Percentiles rank a stretch among this genome's conserved stretches.
Conservation (phyloP, 2,329 filamentous ascomycete species). For the Graphiopsis chlorocephala region DNA sequence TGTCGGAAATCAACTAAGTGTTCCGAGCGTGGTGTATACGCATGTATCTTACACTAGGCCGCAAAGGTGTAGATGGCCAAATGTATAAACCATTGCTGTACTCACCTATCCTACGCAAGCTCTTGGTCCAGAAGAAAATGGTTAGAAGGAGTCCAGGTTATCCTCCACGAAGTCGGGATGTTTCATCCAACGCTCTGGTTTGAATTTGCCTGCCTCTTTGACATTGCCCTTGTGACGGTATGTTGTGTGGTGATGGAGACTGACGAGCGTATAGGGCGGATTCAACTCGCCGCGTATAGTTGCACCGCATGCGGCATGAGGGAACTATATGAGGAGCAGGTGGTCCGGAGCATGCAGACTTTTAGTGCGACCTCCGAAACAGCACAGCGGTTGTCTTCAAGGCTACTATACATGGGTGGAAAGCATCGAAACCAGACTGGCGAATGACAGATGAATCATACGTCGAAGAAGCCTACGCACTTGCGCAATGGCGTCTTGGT, state of each 20-base stretch:
- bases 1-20: not conserved
- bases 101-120: not conserved
- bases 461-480: not conserved
- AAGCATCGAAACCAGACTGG: not conserved
- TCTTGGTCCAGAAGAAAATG: not conserved
- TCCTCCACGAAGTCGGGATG: not conserved
- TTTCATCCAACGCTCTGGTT: not conserved
- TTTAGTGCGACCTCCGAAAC: not conserved
- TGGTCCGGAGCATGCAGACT: not conserved
- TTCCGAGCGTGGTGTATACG: not conserved
- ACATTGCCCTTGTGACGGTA: not conserved
- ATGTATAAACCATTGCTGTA: not conserved
- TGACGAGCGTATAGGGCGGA: not conserved
- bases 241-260: not conserved
- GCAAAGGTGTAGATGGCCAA: not conserved
- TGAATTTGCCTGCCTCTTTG: not conserved
- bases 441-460: not conserved
- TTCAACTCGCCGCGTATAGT: not conserved
- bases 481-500: not conserved
- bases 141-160: not conserved
- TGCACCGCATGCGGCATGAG: not conserved
- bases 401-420: not conserved
- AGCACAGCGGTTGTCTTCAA: not conserved
- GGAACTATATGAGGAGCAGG: not conserved
- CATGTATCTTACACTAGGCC: not conserved